Evolutionary conservation across 75 land plant species (phyloP), one percentile per base, ranked within the genome.

Genomic region (Adiantum capillusveneris): DNA sequence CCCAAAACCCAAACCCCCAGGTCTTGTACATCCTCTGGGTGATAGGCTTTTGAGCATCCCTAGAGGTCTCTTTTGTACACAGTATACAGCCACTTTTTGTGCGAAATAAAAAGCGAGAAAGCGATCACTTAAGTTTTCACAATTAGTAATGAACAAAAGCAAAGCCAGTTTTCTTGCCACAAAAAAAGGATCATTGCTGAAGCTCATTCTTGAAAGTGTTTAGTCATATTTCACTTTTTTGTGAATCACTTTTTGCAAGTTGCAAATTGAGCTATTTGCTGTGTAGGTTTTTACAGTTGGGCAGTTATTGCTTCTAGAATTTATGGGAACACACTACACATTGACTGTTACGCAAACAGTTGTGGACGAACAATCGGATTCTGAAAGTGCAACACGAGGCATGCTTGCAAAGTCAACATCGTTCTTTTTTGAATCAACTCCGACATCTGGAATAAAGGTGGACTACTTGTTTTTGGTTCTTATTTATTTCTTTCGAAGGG

Each of bases 391-490:
- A 43, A 76, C 76, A 24, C 70, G 83, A 62, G 90, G 90, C 37
- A 65, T 82, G 26, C 53, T 86, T n/a, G 42, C 80, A 16, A 31
- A 34, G 36, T 86, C 84, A 13, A 88, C 97, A 20, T 72, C 75
- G 52, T 71, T 82, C 75, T 52, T 82, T 18, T 92, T 82, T 81
- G 94, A 88, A 70, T 71, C 97, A 28, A 11, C 84, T 45, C 73
- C 70, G 41, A 65, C 66, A 37, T 80, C 89, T 25, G 94, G 94
- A 29, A 85, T 92, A 31, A 88, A 92, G 96, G 96, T 90, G 20
- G 20, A 19, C 0, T 52, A 12, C 16, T 3, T 17, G 9, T 6
- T 20, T 31, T 58, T 36, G 13, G 26, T 9, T n/a, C n/a, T n/a
- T n/a, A n/a, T n/a, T n/a, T n/a, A n/a, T n/a, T n/a, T n/a, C n/a